Base-by-base conservation (phyloP, 2,329 filamentous ascomycete genomes). In the Xylariaceae sp. region DNA sequence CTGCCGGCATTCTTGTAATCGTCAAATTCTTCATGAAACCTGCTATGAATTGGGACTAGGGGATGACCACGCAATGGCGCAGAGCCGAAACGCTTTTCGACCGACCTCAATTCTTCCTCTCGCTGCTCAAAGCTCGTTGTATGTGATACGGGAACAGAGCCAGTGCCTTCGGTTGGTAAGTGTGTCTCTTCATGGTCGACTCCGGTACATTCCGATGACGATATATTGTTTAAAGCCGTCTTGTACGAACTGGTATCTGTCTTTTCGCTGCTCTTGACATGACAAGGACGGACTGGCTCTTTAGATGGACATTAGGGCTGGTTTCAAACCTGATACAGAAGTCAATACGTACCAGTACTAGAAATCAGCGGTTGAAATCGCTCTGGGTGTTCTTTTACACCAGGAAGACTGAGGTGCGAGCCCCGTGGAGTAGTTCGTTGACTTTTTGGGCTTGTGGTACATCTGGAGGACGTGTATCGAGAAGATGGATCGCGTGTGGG, bases 1-100 rank as follows among this genome's bases (percentile, higher is more conserved):
- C 39, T 53, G 28, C 31, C 47, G 18, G 53, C 48, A 13, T 52
- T 28, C 41, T 51, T 57, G 6, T 57, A 42, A 5, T 60, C 58
- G 14, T 69, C 59, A 45, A 76, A 70, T 5, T 74, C 66, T 52
- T 78, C 75, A 10, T 60, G 66, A 57, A 77, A 78, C 17, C 66
- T 73, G 55, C 72, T 76, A 42, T 56, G 56, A 1, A 71, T 51
- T 11, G 62, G 64, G n/a, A 55, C 48, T 2, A 60, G 60, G 2
- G 60, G 62, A 34, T 67, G 67, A 28, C 63, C 68, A 3, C 63
- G 65, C 13, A 66, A 44, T 2, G 69, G 51, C 5, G 65, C 61
- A n/a, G 70, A 59, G 12, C 67, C 66, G 47, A 77, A 75, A n/a
- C 73, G 67, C 50, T 70, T 70, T 47, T 73, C 65, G 17, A 77